Conservation (phyloP, 2,329 filamentous ascomycete genomes). For the Fusarium ramigenum region DNA sequence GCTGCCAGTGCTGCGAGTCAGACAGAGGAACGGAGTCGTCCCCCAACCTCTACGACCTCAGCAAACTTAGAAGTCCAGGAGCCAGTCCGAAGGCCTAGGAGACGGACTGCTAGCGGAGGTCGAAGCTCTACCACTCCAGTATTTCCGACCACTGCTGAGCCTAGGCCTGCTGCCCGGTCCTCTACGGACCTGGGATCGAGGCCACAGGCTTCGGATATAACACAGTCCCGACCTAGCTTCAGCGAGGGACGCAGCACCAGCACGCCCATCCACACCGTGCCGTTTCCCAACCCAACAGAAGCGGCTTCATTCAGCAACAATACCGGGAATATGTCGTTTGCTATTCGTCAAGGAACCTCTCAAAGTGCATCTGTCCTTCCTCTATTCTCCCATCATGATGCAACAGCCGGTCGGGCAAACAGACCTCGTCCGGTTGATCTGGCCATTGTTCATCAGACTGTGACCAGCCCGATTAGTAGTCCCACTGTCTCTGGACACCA, state of each 20-base stretch:
- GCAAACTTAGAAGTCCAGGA: constrained; percentile 48
- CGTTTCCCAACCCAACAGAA: constrained; percentile 38
- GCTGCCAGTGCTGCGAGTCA: constrained; percentile 54
- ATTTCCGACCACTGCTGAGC: constrained; percentile 53
- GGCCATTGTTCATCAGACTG: constrained; percentile 48
- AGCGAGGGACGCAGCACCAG: constrained; percentile 56
- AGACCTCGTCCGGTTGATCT: constrained; percentile 53
- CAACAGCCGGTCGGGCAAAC: constrained; percentile 26
- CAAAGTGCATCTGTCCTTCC: constrained; percentile 9
- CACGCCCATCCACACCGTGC: constrained; percentile 46
- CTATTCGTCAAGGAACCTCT: constrained; percentile 46
- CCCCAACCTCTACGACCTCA: constrained; percentile 50
- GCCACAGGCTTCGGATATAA: constrained; percentile 52
- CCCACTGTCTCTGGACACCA: constrained; percentile 50
- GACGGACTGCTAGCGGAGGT: constrained; percentile 63
- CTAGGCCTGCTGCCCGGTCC: constrained; percentile 66
- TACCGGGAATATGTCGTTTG: constrained; percentile 48
- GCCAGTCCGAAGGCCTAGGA: constrained; percentile 48
- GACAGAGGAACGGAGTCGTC: constrained; percentile 61
- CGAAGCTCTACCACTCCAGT: constrained; percentile 64
- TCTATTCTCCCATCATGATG: constrained; percentile 33
- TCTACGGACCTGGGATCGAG: constrained; percentile 69
- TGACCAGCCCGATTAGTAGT: constrained; percentile 46
- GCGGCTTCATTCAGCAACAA: constrained; percentile 18
- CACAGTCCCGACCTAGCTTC: constrained; percentile 51